These are phyloP conservation scores for Sporothrix inflata DNA, from an alignment of 2,329 filamentous ascomycete species.

Conservation along the genomic window DNA sequence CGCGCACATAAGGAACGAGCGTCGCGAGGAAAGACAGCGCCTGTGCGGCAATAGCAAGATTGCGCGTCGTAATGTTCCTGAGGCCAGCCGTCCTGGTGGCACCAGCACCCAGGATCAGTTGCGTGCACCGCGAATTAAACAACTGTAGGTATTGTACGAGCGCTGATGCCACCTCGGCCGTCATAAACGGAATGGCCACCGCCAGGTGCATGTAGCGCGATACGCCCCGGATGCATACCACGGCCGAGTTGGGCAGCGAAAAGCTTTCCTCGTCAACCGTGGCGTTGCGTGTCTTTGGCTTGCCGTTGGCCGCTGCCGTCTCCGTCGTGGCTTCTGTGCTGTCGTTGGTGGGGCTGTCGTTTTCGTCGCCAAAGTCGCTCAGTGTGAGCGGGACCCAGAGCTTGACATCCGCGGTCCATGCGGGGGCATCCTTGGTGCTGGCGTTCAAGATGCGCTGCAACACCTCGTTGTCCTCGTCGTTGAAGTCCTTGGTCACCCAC, in stretches of 20 bases:
- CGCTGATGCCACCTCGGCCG: constrained; percentile 75
- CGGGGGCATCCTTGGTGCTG: constrained; percentile 70
- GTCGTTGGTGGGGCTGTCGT: constrained; percentile 36
- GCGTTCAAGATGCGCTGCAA: constrained; percentile 68
- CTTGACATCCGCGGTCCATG: constrained; percentile 65
- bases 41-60: constrained; percentile 89
- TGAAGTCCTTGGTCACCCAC: constrained; percentile 79
- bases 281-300: constrained; percentile 71
- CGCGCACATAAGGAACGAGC: constrained; percentile 84
- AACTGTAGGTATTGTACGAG: constrained; percentile 86
- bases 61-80: constrained; percentile 95
- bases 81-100: constrained; percentile 86
- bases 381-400: constrained; percentile 59
- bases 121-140: constrained; percentile 95
- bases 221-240: constrained; percentile 79
- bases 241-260: constrained; percentile 80
- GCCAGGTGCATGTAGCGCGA: constrained; percentile 82
- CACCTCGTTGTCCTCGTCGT: constrained; percentile 60
- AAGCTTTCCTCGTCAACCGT: constrained; percentile 83
- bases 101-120: constrained; percentile 92
- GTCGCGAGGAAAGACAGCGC: constrained; percentile 85
- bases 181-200: constrained; percentile 85
- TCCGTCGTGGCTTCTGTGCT: not conserved
- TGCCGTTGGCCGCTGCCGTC: constrained; percentile 43
- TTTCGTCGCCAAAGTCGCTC: constrained; percentile 42